Evolutionary conservation across 2,329 filamentous ascomycete genomes (phyloP), one percentile per base, ranked within the genome.

Genomic region (Paracoccidioides lutzii): DNA sequence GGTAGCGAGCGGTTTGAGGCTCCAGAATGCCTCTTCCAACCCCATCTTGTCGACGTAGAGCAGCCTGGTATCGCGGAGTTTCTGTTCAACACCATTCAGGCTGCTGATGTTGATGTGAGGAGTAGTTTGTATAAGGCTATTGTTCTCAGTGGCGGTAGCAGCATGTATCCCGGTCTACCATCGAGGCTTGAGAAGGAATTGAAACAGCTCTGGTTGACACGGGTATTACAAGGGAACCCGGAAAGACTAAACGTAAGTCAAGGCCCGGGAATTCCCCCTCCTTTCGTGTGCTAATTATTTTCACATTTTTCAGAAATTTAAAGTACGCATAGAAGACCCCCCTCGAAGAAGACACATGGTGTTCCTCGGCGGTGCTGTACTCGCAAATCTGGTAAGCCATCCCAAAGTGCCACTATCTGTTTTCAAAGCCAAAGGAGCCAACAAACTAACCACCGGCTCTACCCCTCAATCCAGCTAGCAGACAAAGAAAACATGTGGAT

Each of bases 401-500:
- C 6, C 33, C 4, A n/a, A 28, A 33, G 6, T 14, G 4, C 6
- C 42, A 12, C 52, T 46, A 46, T 52, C 41, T 55, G 9, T 14
- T 12, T 41, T 41, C 15, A 44, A 49, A 30, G 43, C 52, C 33
- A 52, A 51, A 44, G 42, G 44, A 44, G 33, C 10, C 37, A 22
- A 22, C 22, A 42, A 15, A n/a, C 43, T 49, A 28, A 52, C 41
- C 30, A 30, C 35, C n/a, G 46, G 40, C 22, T 59, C 59, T 56
- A 61, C 55, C 41, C 14, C 7, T 49, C 22, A 52, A 42, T 38
- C 41, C 58, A 81, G 79, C 97, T 98, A 87, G 90, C 93, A 48
- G 90, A 97, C 75, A 97, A 96, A 76, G 89, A 96, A 72, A 87
- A 85, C 71, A 97, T 97, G 93, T 98, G 93, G 93, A 90, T 98